phyloP scores from a whole-genome alignment of 2,329 filamentous ascomycete species.

The Trichoderma breve region DNA sequence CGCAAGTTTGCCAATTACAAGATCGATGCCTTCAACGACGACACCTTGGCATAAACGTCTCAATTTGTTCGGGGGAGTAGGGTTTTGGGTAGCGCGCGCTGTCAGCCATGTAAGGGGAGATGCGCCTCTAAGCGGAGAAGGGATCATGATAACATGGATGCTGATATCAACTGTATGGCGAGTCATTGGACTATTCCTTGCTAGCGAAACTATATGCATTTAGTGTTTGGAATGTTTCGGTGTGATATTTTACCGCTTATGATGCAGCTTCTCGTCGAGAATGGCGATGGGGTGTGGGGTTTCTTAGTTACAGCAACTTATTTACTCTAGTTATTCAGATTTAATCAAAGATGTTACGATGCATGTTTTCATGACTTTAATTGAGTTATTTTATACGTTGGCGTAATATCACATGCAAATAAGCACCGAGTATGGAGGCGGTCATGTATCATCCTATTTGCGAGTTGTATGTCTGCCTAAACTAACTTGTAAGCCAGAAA shows the following conservation, averaged over 20 bases:
- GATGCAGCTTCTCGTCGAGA: neutral
- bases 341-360: neutral
- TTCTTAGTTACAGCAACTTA: neutral
- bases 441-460: neutral
- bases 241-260: neutral
- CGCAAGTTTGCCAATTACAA: slow-evolving; percentile 32
- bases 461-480: neutral
- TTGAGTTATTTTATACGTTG: neutral
- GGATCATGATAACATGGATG: neutral
- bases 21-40: slow-evolving; percentile 10
- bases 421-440: neutral
- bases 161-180: neutral
- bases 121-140: neutral
- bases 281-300: neutral
- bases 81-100: neutral
- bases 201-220: neutral
- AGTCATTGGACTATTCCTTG: neutral
- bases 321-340: neutral
- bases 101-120: neutral
- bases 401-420: neutral
- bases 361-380: neutral
- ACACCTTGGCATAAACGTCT: neutral
- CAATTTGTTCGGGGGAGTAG: neutral
- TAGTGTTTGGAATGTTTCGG: neutral
- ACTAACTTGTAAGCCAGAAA: neutral